Evolutionary conservation across 148 eudicot genomes (phyloP).

Genomic region (Persicaria tinctoria): DNA sequence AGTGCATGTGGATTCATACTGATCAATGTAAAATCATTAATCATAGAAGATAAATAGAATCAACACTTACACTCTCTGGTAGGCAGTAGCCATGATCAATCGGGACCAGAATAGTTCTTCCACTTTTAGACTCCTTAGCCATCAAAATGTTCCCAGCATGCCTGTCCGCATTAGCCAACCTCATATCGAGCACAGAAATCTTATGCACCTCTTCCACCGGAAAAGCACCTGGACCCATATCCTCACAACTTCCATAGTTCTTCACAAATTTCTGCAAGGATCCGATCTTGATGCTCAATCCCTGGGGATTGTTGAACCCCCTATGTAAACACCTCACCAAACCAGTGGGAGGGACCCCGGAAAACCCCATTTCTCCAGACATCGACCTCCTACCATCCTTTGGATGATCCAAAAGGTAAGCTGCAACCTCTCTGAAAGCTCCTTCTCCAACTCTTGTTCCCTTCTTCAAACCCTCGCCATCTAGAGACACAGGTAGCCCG

Average conservation of each 20-base stretch:
- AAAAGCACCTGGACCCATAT: conserved; percentile 71
- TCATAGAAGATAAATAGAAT: not conserved
- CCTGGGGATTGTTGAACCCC: conserved; percentile 65
- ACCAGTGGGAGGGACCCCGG: conserved; percentile 87
- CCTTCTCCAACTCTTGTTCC: conserved; percentile 94
- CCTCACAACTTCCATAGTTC: conserved; percentile 86
- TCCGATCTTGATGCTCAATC: conserved; percentile 48
- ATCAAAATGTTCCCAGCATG: conserved; percentile 86
- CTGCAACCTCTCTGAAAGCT: conserved; percentile 85
- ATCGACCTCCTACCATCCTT: conserved; percentile 47
- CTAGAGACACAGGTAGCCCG: conserved; percentile 53
- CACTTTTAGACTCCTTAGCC: conserved; percentile 49
- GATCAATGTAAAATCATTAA: too few species aligned
- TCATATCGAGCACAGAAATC: conserved; percentile 79
- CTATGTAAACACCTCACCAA: conserved; percentile 56
- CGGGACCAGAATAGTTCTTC: conserved; percentile 53
- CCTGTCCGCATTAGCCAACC: conserved; percentile 95
- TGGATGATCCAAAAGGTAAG: conserved; percentile 81
- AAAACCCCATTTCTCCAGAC: conserved; percentile 62
- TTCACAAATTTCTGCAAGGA: conserved; percentile 85
- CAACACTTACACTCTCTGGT: conserved; percentile 69
- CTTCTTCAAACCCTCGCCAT: conserved; percentile 93
- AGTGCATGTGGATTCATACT: too few species aligned
- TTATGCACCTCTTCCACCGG: conserved; percentile 87
- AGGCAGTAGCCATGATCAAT: conserved; percentile 97